Evolutionary conservation across 2,329 filamentous ascomycete genomes (phyloP).

Genomic region (Fusarium verticillioides): DNA sequence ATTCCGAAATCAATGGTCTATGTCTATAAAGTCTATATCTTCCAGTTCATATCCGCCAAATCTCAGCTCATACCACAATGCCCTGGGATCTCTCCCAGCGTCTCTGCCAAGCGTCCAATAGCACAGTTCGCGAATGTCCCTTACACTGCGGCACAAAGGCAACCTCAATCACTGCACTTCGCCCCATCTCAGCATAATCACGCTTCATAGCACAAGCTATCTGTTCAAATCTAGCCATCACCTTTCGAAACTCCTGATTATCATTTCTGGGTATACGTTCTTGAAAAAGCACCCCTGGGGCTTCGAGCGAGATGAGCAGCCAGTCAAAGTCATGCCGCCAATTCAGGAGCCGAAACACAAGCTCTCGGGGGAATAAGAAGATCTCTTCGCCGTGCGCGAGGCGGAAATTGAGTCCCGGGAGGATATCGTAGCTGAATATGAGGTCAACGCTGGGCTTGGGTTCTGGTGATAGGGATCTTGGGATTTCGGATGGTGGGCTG

Average conservation of each 20-base stretch:
- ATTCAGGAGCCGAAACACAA: neutral
- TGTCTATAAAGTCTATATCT: too few relatives aligned
- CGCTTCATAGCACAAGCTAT: neutral
- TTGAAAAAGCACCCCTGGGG: neutral
- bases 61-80: neutral
- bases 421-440: constrained; percentile 1
- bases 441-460: neutral
- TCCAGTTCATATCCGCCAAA: too few relatives aligned
- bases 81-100: neutral
- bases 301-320: neutral
- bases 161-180: constrained; percentile 7
- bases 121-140: neutral
- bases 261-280: constrained; percentile 1
- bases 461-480: neutral
- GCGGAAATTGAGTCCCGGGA: neutral
- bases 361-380: neutral
- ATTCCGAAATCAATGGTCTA: too few relatives aligned
- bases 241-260: neutral
- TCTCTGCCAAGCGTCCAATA: neutral
- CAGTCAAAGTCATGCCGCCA: constrained; percentile 1
- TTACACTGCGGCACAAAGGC: neutral
- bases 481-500: accelerated
- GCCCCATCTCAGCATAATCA: neutral
- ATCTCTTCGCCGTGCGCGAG: neutral
- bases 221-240: constrained; percentile 4